phyloP scores from a whole-genome alignment of 177 flowering plant genomes.

The Tripterygium wilfordii region DNA sequence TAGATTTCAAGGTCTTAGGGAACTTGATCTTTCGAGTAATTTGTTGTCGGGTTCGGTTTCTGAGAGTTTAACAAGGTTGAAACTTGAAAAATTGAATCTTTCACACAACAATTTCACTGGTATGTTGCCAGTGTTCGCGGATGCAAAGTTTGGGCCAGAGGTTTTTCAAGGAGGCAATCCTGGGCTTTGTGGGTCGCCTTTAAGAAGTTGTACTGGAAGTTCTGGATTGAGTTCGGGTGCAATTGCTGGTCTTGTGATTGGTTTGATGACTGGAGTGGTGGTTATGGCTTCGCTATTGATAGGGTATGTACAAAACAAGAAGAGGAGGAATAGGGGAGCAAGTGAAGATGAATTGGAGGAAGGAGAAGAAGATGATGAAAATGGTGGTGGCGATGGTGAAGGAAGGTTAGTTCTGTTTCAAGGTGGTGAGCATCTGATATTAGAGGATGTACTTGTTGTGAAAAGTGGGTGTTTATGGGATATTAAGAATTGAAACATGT shows the following conservation, averaged over 20 bases:
- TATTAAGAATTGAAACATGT: too few species aligned
- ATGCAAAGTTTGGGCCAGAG: slow-evolving; percentile 48
- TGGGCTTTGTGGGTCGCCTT: slow-evolving; percentile 63
- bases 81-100: slow-evolving; percentile 72
- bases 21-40: slow-evolving; percentile 72
- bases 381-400: slow-evolving; percentile 45
- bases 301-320: slow-evolving; percentile 82
- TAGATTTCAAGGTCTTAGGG: slow-evolving; percentile 44
- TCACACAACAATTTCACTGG: slow-evolving; percentile 88
- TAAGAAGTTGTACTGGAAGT: slow-evolving; percentile 40
- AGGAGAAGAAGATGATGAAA: slow-evolving; percentile 45
- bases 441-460: slow-evolving; percentile 97
- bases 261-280: slow-evolving; percentile 79
- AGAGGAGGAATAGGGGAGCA: slow-evolving; percentile 43
- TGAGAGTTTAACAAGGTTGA: slow-evolving; percentile 30
- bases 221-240: slow-evolving; percentile 73
- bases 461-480: too few species aligned
- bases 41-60: slow-evolving; percentile 66
- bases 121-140: slow-evolving; percentile 52
- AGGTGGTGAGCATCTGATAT: slow-evolving; percentile 90
- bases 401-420: slow-evolving; percentile 81
- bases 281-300: slow-evolving; percentile 74
- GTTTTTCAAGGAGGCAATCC: slow-evolving; percentile 73
- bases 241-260: slow-evolving; percentile 86
- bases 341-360: slow-evolving; percentile 53